A percentile compares a stretch with the other conserved stretches of the same genome.
phyloP scores from a whole-genome alignment of 106 monocot species.

The Acorus calamus region DNA sequence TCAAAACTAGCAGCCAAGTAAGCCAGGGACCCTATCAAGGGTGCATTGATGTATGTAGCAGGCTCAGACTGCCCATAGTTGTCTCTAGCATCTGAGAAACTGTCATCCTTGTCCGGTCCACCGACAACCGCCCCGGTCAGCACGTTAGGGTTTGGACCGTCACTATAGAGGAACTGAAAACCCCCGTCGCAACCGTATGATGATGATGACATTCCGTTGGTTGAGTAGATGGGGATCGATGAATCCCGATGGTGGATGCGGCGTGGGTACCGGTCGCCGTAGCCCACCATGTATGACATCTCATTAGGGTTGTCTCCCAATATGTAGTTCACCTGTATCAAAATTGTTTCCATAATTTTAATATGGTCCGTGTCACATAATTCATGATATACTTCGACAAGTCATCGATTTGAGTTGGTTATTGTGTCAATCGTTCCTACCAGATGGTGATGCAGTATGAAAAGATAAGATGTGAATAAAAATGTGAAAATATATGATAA shows the following conservation, averaged over 20 bases:
- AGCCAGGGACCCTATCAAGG: conserved; percentile 47
- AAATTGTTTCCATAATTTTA: too few relatives aligned
- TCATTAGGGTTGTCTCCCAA: conserved; percentile 38
- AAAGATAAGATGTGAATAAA: too few relatives aligned
- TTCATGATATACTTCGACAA: too few relatives aligned
- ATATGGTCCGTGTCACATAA: too few relatives aligned
- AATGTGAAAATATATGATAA: too few relatives aligned
- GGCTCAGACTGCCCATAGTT: conserved; percentile 45
- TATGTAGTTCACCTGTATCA: conserved; percentile 46
- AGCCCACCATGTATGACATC: conserved; percentile 56
- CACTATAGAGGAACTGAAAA: conserved; percentile 21
- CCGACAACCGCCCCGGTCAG: conserved; percentile 47
- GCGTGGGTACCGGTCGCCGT: conserved; percentile 16
- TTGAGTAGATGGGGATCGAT: conserved; percentile 24
- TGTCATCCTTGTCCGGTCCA: conserved; percentile 37
- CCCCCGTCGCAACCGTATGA: conserved; percentile 30
- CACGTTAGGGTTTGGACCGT: conserved; percentile 33
- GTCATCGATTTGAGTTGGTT: too few relatives aligned
- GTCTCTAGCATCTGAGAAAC: conserved; percentile 35
- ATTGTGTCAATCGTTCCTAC: too few relatives aligned
- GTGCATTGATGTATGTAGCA: conserved; percentile 60
- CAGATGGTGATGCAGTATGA: too few relatives aligned
- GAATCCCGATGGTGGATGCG: conserved; percentile 52
- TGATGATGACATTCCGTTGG: not conserved
- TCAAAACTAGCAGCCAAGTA: conserved; percentile 21